Evolutionary conservation across 345 rosid species (phyloP).

Genomic region (Salix brachista): DNA sequence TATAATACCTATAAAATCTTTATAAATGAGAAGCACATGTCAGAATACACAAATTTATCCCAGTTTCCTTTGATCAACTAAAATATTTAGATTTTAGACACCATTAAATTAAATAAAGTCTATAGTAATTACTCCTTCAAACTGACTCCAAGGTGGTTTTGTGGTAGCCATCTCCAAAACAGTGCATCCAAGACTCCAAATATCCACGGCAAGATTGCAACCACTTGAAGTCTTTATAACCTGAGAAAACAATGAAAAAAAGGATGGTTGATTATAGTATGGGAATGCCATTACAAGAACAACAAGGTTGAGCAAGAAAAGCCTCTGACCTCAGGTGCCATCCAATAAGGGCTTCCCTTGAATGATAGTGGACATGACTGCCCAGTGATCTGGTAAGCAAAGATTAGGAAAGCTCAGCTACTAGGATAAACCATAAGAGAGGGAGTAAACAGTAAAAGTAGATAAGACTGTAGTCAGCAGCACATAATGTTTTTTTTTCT

Average conservation of each 20-base stretch:
- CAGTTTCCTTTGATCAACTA: background rate
- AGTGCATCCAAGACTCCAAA: constrained; percentile 88
- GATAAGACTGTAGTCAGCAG: background rate
- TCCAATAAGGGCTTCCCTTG: constrained; percentile 86
- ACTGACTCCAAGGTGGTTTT: constrained; percentile 83
- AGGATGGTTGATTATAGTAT: background rate
- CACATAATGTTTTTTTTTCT: background rate
- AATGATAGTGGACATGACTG: constrained; percentile 73
- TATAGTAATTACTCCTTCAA: constrained; percentile 56
- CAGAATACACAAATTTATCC: background rate
- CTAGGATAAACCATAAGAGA: background rate
- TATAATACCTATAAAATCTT: background rate
- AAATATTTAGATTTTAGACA: background rate
- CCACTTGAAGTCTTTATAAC: constrained; percentile 60
- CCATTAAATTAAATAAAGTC: background rate
- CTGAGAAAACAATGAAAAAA: constrained; percentile 28
- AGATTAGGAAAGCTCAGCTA: background rate
- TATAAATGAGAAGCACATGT: background rate
- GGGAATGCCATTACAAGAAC: background rate
- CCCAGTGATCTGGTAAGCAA: constrained; percentile 59
- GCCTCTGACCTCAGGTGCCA: constrained; percentile 75
- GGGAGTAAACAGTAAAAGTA: background rate
- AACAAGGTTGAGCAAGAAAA: background rate
- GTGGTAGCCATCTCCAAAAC: constrained; percentile 84
- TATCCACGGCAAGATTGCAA: constrained; percentile 71